phyloP scores from a whole-genome alignment of 768 basidiomycete species.

The Hypsizygus marmoreus region DNA sequence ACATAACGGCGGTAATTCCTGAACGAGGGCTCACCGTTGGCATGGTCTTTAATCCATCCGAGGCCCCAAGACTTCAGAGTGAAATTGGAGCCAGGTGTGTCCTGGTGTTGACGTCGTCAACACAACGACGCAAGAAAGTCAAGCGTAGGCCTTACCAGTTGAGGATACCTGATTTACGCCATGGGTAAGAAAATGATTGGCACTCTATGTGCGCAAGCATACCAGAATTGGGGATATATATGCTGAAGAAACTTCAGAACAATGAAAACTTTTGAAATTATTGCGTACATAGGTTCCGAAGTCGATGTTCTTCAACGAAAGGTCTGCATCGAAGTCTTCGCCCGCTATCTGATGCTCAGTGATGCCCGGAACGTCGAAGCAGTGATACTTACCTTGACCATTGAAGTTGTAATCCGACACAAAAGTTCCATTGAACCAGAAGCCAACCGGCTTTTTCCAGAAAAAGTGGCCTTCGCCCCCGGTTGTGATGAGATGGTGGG shows the following conservation, averaged over 20 bases:
- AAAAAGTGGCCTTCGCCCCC: conserved; percentile 61
- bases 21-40: conserved; percentile 31
- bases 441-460: conserved; percentile 43
- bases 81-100: conserved; percentile 50
- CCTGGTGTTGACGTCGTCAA: no score
- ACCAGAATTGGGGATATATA: conserved; percentile 47
- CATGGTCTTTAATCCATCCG: conserved; percentile 61
- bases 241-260: conserved; percentile 33
- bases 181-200: conserved; percentile 1
- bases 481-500: conserved; percentile 54
- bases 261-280: conserved; percentile 5
- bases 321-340: conserved; percentile 54
- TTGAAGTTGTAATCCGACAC: conserved; percentile 59
- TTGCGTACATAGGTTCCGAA: conserved; percentile 54
- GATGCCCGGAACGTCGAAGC: neutral
- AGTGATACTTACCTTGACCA: conserved; percentile 42
- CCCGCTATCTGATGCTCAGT: conserved; percentile 37
- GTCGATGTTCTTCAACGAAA: conserved; percentile 53
- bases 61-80: conserved; percentile 52
- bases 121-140: no score
- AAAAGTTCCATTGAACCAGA: conserved; percentile 45
- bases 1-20: neutral
- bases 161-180: conserved; percentile 32
- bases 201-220: no score
- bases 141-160: conserved; percentile 34